phyloP scores from a whole-genome alignment of 2,329 filamentous ascomycete species.

The Fusarium penzigii region DNA sequence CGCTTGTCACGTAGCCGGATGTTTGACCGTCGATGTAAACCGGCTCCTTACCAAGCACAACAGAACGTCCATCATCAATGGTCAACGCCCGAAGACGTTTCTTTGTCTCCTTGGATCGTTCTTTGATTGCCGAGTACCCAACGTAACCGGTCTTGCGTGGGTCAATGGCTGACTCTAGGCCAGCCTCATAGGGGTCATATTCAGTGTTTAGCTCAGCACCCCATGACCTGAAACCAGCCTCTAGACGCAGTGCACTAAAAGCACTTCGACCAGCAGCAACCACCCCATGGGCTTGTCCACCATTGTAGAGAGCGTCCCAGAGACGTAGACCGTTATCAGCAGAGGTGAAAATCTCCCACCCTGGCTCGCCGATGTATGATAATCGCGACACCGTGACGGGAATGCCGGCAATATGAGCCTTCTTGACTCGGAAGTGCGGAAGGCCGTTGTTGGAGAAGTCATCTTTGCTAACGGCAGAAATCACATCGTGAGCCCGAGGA shows the following conservation, averaged over 20 bases:
- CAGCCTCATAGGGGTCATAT: constrained; percentile 61
- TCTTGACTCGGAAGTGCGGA: constrained; percentile 52
- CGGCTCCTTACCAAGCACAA: constrained; percentile 64
- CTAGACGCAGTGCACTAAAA: constrained; percentile 59
- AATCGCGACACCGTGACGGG: constrained; percentile 57
- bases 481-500: constrained; percentile 53
- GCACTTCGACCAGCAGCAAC: constrained; percentile 60
- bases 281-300: constrained; percentile 55
- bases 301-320: constrained; percentile 59
- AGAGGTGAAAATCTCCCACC: constrained; percentile 63
- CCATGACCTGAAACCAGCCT: constrained; percentile 59
- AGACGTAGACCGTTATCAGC: constrained; percentile 58
- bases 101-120: constrained; percentile 36
- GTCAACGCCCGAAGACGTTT: constrained; percentile 50
- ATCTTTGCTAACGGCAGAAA: constrained; percentile 45
- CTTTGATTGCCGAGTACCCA: constrained; percentile 51
- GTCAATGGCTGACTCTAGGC: constrained; percentile 52
- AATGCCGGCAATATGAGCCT: constrained; percentile 51
- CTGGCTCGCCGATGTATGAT: constrained; percentile 62
- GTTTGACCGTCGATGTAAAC: constrained; percentile 50
- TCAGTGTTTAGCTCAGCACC: constrained; percentile 62
- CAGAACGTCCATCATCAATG: constrained; percentile 55
- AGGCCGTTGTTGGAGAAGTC: constrained; percentile 49
- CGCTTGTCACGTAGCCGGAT: constrained; percentile 60
- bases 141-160: constrained; percentile 49